Conservation (phyloP, 1,284 basidiomycete species). For the Irpex sp. region DNA sequence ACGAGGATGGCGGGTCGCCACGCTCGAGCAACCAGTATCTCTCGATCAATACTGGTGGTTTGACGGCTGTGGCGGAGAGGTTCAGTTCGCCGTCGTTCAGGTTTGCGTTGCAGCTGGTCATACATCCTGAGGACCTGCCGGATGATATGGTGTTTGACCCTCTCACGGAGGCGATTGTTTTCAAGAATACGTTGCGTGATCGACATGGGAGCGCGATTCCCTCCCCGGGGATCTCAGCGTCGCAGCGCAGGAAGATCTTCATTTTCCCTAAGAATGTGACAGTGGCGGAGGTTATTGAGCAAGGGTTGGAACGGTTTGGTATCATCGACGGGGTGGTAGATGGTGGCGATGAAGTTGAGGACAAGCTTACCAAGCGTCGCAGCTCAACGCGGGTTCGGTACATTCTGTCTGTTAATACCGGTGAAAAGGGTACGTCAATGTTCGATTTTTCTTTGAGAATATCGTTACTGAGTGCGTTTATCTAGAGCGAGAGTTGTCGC, state of each 20-base stretch:
- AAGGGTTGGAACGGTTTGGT: conserved; percentile 88
- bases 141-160: conserved; percentile 94
- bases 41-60: conserved; percentile 34
- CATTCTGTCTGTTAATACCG: conserved; percentile 57
- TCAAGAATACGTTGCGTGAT: conserved; percentile 64
- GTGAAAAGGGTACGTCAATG: conserved; percentile 58
- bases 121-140: conserved; percentile 87
- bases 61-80: conserved; percentile 56
- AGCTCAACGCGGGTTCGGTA: conserved; percentile 82
- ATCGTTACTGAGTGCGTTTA: neutral
- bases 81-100: conserved; percentile 78
- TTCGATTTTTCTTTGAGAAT: neutral
- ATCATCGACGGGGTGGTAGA: conserved; percentile 95
- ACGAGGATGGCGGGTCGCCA: conserved; percentile 23
- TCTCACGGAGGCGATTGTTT: conserved; percentile 86
- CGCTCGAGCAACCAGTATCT: conserved; percentile 38
- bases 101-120: conserved; percentile 84
- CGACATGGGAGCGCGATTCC: conserved; percentile 40
- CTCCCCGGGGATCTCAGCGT: conserved; percentile 53
- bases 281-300: conserved; percentile 94
- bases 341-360: conserved; percentile 96
- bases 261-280: conserved; percentile 92
- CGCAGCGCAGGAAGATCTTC: conserved; percentile 71
- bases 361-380: conserved; percentile 78
- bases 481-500: conserved; percentile 66